Conservation (phyloP, 306 rosid genomes). For the Prunus padus region DNA sequence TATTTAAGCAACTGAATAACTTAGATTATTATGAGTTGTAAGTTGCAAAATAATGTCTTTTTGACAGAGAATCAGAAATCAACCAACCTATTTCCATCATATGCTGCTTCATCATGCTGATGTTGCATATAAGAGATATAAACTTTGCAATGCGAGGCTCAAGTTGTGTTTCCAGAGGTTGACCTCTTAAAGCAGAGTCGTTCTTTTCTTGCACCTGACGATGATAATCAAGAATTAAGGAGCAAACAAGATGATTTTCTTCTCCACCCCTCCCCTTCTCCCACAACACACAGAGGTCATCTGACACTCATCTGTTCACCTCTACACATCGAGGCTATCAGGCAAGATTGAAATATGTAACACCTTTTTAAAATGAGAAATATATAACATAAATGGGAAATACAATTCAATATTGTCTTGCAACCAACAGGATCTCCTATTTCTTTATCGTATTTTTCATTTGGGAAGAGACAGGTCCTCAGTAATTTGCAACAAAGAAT, state of each 20-base stretch:
- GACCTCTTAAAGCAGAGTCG: constrained; percentile 39
- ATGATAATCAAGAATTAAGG: constrained; percentile 27
- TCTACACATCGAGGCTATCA: not conserved
- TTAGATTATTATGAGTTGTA: constrained; percentile 23
- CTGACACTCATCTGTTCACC: too few relatives aligned
- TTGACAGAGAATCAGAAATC: constrained; percentile 10
- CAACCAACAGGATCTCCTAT: not conserved
- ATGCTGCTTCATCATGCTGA: constrained; percentile 96
- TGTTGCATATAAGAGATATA: constrained; percentile 83
- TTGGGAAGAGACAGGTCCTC: not conserved
- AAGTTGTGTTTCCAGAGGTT: constrained; percentile 67
- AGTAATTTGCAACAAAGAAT: not conserved
- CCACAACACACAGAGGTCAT: not conserved
- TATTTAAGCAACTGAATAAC: constrained; percentile 16
- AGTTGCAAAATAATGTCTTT: not conserved
- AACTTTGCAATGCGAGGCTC: constrained; percentile 73
- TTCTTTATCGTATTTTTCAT: not conserved
- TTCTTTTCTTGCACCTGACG: constrained; percentile 53
- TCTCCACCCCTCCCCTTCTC: not conserved
- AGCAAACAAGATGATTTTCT: constrained; percentile 15
- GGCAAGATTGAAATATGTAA: not conserved
- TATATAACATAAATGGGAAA: not conserved
- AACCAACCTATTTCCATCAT: constrained; percentile 98
- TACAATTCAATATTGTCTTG: not conserved
- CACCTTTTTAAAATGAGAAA: not conserved